Percentiles rank a stretch among this genome's conserved stretches.
Conservation (phyloP, 345 rosid species). For the Barbarea vulgaris region DNA sequence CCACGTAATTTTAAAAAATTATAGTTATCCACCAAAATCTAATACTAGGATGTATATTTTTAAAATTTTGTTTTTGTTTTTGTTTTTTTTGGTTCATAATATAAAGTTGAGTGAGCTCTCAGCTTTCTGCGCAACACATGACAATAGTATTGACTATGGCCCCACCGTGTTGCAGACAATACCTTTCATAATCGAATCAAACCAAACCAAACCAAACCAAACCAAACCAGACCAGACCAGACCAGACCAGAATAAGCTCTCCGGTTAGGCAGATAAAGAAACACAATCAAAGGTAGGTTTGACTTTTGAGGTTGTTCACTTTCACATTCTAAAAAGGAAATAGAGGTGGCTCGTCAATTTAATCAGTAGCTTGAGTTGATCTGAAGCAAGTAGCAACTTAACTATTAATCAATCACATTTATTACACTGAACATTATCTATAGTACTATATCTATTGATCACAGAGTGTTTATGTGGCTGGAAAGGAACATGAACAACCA, state of each 20-base stretch:
- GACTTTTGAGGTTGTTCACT: not conserved
- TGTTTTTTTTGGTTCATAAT: not conserved
- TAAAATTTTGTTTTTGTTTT: not conserved
- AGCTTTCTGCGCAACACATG: slow-evolving; percentile 23
- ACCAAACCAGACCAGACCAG: not conserved
- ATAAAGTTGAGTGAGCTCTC: slow-evolving; percentile 2
- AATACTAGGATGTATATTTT: not conserved
- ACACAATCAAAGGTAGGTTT: slow-evolving; percentile 36
- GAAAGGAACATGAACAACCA: slow-evolving; percentile 14
- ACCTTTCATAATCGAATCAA: not conserved
- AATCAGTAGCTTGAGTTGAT: slow-evolving; percentile 34
- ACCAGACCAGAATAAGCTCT: not conserved
- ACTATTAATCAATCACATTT: slow-evolving; percentile 10
- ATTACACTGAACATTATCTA: slow-evolving; percentile 3
- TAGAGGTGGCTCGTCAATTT: slow-evolving; percentile 35
- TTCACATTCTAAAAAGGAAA: slow-evolving; percentile 6
- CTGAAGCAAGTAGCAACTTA: slow-evolving; percentile 31
- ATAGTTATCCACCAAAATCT: not conserved
- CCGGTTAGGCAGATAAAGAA: slow-evolving; percentile 34
- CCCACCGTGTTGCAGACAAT: slow-evolving; percentile 17
- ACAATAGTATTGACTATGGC: not conserved
- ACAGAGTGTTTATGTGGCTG: slow-evolving; percentile 8
- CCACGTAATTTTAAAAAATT: not conserved
- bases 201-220: not conserved
- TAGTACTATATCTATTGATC: not conserved